Evolutionary conservation across 805 yeast species (phyloP).

Genomic region (Zygosaccharomyces siamensis): DNA sequence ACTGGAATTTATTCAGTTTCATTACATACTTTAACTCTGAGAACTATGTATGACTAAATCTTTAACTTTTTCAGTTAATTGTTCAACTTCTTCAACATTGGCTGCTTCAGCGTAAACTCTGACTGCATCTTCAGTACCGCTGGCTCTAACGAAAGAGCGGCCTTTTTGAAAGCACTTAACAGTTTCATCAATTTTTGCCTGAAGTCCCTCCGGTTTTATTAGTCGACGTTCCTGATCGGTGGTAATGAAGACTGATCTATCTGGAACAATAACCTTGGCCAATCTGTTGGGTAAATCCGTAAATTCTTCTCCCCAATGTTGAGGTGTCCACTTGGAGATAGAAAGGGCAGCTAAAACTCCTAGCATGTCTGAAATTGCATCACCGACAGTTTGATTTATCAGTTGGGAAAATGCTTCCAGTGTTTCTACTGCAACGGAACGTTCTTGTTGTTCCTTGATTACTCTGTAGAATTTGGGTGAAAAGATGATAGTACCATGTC

Average conservation of each 20-base stretch:
- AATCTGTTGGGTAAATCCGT: slow-evolving; percentile 82
- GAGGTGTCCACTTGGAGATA: slow-evolving; percentile 53
- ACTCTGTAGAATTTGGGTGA: slow-evolving; percentile 46
- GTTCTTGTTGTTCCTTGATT: slow-evolving; percentile 37
- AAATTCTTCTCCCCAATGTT: slow-evolving; percentile 71
- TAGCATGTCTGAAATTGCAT: slow-evolving; percentile 88
- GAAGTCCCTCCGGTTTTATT: slow-evolving; percentile 73
- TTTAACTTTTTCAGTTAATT: slow-evolving; percentile 41
- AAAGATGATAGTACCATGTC: slow-evolving; percentile 96
- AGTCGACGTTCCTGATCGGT: slow-evolving; percentile 87
- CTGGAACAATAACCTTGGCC: slow-evolving; percentile 76
- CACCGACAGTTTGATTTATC: slow-evolving; percentile 97
- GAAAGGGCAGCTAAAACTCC: slow-evolving; percentile 64
- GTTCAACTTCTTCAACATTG: slow-evolving; percentile 44
- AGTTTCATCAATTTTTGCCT: slow-evolving; percentile 58
- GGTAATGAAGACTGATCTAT: slow-evolving; percentile 73
- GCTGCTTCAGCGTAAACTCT: slow-evolving; percentile 90
- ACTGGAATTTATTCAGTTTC: not conserved
- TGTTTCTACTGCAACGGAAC: slow-evolving; percentile 41
- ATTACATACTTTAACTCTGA: not conserved
- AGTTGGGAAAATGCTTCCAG: slow-evolving; percentile 59
- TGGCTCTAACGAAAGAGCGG: slow-evolving; percentile 91
- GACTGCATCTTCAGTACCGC: slow-evolving; percentile 97
- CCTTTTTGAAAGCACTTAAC: slow-evolving; percentile 57
- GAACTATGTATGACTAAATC: slow-evolving; percentile 31